A percentile compares a stretch with the other conserved stretches of the same genome.
phyloP scores from a whole-genome alignment of 169 alveolate species.

The Besnoitia besnoiti region DNA sequence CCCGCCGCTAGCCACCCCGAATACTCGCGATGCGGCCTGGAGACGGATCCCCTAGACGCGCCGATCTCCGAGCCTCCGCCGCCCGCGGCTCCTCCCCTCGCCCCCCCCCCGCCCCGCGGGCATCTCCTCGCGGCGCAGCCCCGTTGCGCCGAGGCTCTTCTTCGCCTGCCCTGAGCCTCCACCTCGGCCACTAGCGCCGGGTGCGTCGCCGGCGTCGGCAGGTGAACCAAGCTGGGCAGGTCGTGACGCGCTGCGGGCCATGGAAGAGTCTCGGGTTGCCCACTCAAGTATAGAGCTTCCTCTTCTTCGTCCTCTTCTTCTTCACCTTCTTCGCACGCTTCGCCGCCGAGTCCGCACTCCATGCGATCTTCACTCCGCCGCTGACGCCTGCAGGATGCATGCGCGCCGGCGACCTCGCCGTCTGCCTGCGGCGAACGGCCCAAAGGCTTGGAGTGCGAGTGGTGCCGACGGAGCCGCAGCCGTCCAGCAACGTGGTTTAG shows the following conservation, averaged over 20 bases:
- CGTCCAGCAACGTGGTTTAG: conserved; percentile 30
- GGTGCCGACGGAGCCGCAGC: background rate
- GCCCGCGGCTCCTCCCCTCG: conserved; percentile 26
- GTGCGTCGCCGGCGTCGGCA: conserved; percentile 57
- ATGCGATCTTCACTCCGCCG: too few species aligned
- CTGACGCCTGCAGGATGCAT: too few species aligned
- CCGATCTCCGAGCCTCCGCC: conserved; percentile 20
- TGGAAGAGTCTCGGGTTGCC: background rate
- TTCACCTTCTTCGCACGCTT: conserved; percentile 10
- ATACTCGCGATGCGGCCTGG: background rate
- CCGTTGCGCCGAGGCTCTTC: background rate
- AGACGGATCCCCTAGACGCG: background rate
- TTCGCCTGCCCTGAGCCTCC: background rate
- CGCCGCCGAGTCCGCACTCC: background rate
- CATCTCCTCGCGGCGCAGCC: conserved; percentile 30
- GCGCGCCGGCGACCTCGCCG: too few species aligned
- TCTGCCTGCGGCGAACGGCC: too few species aligned
- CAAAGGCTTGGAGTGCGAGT: too few species aligned
- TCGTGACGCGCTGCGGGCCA: conserved; percentile 54
- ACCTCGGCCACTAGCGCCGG: background rate
- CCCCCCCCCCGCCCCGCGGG: conserved; percentile 10
- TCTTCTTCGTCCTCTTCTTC: conserved; percentile 1
- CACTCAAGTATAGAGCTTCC: conserved; percentile 5
- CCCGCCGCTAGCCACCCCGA: background rate
- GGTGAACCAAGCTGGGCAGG: conserved; percentile 17